Conservation (phyloP, 208 protist genomes). For the Acanthamoeba castellanii region DNA sequence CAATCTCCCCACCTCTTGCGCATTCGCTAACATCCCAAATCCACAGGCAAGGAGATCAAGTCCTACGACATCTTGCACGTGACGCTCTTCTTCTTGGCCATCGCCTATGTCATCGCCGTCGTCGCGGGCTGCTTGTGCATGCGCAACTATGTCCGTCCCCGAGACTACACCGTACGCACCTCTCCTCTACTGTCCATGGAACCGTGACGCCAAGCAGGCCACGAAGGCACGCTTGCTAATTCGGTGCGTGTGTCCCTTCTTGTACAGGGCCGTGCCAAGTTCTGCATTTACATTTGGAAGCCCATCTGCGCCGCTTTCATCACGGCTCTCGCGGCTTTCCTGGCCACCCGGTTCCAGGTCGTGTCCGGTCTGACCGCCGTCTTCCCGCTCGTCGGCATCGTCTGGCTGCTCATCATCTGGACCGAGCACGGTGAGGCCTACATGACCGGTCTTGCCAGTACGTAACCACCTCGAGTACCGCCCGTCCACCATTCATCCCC, state of each 20-base stretch:
- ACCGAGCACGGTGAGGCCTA: constrained; percentile 47
- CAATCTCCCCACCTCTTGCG: neutral
- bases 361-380: constrained; percentile 22
- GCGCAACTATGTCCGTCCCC: constrained; percentile 23
- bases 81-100: constrained; percentile 37
- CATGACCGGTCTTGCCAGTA: constrained; percentile 44
- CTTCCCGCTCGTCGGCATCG: constrained; percentile 36
- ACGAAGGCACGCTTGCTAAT: no score
- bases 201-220: neutral
- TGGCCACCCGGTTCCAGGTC: constrained; percentile 16
- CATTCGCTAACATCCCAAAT: neutral
- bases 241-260: neutral
- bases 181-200: neutral
- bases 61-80: constrained; percentile 20
- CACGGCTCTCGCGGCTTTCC: neutral
- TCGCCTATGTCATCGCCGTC: constrained; percentile 31
- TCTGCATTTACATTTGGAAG: constrained; percentile 58
- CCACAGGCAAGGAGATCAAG: constrained; percentile 39
- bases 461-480: neutral
- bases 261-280: constrained; percentile 10
- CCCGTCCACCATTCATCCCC: neutral
- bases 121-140: constrained; percentile 43
- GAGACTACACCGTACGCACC: neutral
- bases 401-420: constrained; percentile 35
- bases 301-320: constrained; percentile 18